Evolutionary conservation across 2,329 filamentous ascomycete species (phyloP).

Genomic region (Diplodia sapinea): DNA sequence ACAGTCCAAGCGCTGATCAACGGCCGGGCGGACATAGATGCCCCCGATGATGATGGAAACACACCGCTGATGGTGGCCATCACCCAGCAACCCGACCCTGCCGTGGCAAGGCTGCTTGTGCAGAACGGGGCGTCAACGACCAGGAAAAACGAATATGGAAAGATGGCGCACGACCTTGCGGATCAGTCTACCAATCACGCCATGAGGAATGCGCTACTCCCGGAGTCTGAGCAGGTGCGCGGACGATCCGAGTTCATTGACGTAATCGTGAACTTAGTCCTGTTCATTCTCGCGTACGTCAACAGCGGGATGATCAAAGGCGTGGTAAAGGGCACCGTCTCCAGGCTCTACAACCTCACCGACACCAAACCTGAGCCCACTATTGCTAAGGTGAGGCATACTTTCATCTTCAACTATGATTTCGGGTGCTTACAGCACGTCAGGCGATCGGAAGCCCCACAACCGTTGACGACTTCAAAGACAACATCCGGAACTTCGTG

Average conservation of each 20-base stretch:
- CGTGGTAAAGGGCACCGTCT: not conserved
- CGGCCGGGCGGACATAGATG: not conserved
- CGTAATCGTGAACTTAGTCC: not conserved
- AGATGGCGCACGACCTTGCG: not conserved
- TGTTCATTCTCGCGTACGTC: not conserved
- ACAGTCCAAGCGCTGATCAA: not conserved
- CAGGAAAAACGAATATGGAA: not conserved
- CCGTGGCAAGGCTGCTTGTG: not conserved
- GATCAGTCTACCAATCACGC: not conserved
- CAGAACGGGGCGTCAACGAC: not conserved
- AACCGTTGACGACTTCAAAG: not conserved
- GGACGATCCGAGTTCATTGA: not conserved
- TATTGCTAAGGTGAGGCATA: not conserved
- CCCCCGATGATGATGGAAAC: not conserved
- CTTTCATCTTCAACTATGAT: not conserved
- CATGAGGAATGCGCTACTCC: not conserved
- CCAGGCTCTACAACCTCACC: not conserved
- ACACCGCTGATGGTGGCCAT: not conserved
- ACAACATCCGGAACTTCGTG: not conserved
- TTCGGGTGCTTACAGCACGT: not conserved
- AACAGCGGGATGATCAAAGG: not conserved
- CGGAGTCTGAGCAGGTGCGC: not conserved
- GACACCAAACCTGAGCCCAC: not conserved
- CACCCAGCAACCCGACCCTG: rapidly evolving
- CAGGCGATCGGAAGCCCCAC: not conserved